These are phyloP conservation scores for Durotheca rogersii DNA, from an alignment of 495 filamentous ascomycete species.

Conservation along the genomic window DNA sequence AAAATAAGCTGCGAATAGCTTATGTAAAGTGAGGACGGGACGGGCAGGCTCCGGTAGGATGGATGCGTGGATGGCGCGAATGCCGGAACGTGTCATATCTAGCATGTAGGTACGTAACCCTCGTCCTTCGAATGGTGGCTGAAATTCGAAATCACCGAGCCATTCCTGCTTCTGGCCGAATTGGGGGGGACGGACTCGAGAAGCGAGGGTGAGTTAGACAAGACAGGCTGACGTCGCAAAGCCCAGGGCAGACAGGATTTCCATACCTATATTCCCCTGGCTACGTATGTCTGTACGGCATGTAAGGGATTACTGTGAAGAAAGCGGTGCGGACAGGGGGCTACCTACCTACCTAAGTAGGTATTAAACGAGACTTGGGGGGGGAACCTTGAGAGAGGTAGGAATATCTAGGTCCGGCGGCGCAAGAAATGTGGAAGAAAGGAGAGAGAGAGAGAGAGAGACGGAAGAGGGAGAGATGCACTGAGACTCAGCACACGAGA, in stretches of 20 bases:
- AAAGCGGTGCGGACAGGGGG: too few species aligned
- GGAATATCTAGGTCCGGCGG: neutral
- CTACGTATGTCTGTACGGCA: too few species aligned
- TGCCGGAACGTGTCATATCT: slow-evolving; percentile 1
- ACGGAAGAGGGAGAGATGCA: neutral
- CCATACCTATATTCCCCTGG: too few species aligned
- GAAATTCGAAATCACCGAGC: slow-evolving; percentile 13
- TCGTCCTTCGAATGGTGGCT: too few species aligned
- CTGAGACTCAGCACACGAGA: slow-evolving; percentile 11
- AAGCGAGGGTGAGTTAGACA: neutral
- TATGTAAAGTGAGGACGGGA: slow-evolving; percentile 23
- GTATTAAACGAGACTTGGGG: too few species aligned
- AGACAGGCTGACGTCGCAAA: slow-evolving; percentile 18
- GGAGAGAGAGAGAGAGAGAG: neutral
- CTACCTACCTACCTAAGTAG: too few species aligned
- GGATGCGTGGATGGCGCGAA: neutral
- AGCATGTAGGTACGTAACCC: too few species aligned
- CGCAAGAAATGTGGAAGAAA: neutral
- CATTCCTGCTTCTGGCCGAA: neutral
- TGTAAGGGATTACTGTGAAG: too few species aligned
- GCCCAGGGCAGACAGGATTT: too few species aligned
- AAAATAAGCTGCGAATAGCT: slow-evolving; percentile 5
- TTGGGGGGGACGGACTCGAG: neutral
- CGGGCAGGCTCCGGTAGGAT: slow-evolving; percentile 13
- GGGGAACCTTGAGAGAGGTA: too few species aligned